phyloP scores from a whole-genome alignment of 345 rosid species.

The Balakata baccata region DNA sequence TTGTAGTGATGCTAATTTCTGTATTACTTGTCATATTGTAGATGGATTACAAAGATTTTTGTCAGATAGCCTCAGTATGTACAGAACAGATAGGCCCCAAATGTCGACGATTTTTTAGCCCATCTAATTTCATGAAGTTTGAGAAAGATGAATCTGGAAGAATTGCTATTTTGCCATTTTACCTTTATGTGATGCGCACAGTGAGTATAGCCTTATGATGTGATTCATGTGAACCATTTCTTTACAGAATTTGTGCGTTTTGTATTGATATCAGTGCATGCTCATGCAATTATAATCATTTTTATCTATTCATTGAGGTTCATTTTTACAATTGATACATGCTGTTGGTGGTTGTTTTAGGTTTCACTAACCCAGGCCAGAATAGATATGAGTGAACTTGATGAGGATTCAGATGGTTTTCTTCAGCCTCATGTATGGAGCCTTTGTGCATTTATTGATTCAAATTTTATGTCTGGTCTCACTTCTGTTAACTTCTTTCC shows the following conservation, averaged over 20 bases:
- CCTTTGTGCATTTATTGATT: slow-evolving; percentile 10
- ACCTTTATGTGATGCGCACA: slow-evolving; percentile 98
- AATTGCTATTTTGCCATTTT: slow-evolving; percentile 94
- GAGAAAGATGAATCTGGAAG: slow-evolving; percentile 99
- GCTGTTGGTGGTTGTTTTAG: slow-evolving; percentile 38
- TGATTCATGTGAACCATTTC: background rate
- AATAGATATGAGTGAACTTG: slow-evolving; percentile 99
- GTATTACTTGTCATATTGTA: slow-evolving; percentile 27
- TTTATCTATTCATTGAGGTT: background rate
- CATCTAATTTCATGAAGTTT: slow-evolving; percentile 97
- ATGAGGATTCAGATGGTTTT: slow-evolving; percentile 98
- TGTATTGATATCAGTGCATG: background rate
- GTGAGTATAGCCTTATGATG: slow-evolving; percentile 41
- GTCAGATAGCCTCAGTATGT: slow-evolving; percentile 96
- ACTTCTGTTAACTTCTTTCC: background rate
- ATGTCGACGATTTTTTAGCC: slow-evolving; percentile 95
- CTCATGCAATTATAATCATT: background rate
- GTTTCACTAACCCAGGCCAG: slow-evolving; percentile 98
- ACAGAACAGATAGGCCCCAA: slow-evolving; percentile 97
- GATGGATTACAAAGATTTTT: slow-evolving; percentile 99
- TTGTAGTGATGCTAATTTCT: slow-evolving; percentile 16
- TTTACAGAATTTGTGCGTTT: background rate
- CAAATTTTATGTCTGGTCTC: slow-evolving; percentile 1
- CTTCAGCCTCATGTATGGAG: slow-evolving; percentile 72
- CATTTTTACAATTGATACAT: slow-evolving; percentile 9